Percentiles rank a stretch among this genome's conserved stretches.
Evolutionary conservation across 1,139 yeast species (phyloP).

Genomic region (Blastobotrys aristatus): DNA sequence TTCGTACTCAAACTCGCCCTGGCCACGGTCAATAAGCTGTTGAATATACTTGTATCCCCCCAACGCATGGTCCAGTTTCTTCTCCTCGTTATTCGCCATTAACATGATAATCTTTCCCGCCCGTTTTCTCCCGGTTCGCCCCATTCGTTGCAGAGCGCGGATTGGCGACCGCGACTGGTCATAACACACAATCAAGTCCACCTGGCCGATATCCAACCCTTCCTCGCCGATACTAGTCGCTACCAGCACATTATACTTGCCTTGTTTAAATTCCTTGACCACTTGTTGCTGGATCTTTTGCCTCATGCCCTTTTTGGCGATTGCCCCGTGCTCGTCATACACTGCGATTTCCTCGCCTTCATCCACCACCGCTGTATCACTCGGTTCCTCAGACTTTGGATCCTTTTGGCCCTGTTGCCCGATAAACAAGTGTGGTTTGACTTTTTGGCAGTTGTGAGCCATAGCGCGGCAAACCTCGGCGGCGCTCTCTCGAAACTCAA

Average conservation of each 20-base stretch:
- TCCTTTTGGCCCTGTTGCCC: slow-evolving; percentile 51
- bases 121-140: slow-evolving; percentile 94
- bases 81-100: slow-evolving; percentile 71
- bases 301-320: slow-evolving; percentile 33
- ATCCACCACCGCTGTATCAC: not conserved
- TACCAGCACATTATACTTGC: slow-evolving; percentile 70
- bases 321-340: slow-evolving; percentile 18
- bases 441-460: slow-evolving; percentile 41
- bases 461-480: slow-evolving; percentile 72
- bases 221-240: slow-evolving; percentile 99
- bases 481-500: slow-evolving; percentile 86
- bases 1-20: slow-evolving; percentile 30
- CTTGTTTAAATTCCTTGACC: slow-evolving; percentile 65
- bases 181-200: slow-evolving; percentile 85
- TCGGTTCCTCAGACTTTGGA: not conserved
- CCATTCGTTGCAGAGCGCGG: slow-evolving; percentile 92
- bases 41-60: slow-evolving; percentile 80
- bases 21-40: slow-evolving; percentile 40
- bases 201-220: slow-evolving; percentile 97
- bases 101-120: slow-evolving; percentile 80
- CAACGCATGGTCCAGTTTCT: slow-evolving; percentile 79
- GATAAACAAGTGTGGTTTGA: slow-evolving; percentile 80
- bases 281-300: slow-evolving; percentile 49
- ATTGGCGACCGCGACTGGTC: slow-evolving; percentile 94
- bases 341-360: slow-evolving; percentile 2